Base-by-base conservation (phyloP, 352 stramenopile species). In the Globisporangium carolinianum region DNA sequence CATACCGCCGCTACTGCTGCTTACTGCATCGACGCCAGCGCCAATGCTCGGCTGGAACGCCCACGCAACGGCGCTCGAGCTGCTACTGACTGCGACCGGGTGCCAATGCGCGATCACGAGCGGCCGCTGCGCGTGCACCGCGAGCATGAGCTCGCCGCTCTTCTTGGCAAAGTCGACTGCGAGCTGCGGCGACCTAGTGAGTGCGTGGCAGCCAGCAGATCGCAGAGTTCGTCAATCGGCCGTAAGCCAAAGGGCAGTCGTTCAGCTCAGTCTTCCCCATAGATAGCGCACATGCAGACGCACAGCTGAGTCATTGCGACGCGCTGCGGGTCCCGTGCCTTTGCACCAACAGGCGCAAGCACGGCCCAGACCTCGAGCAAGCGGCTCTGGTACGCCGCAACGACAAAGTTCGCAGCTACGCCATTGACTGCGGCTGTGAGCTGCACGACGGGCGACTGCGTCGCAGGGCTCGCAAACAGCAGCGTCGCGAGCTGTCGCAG, bases 311-410 rank as follows among this genome's bases (percentile, higher is more conserved):
- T 53, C 9, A 61, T 56, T 10, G 71, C 63, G 4, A 80, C 51
- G 5, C 71, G 65, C 7, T 62, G 63, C 1, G 71, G 71, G 11
- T 80, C 71, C 24, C 63, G 51, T 24, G 58, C 53, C 7, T 60
- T 64, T 0, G 10, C 51, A 39, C 38, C 18, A 1, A 5, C 10
- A 17, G 38, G 47, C 14, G 56, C 47, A 6, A 57, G 38, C 46
- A 83, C 60, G 10, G 74, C 56, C 71, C 81, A 74, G 12, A 89
- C 60, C 45, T 89, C 81, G 15, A 88, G 63, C 1, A 68, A 55
- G 5, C 74, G 75, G 45, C 79, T 88, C 52, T 86, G 76, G 56
- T 82, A 87, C 3, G 55, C 79, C 24, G 72, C 72, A 15, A 73
- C 47, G 35, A 87, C 57, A 51, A 79, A 80, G 11, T 15, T 68